phyloP scores from a whole-genome alignment of 495 filamentous ascomycete genomes.

The Hypoxylon perforatum region DNA sequence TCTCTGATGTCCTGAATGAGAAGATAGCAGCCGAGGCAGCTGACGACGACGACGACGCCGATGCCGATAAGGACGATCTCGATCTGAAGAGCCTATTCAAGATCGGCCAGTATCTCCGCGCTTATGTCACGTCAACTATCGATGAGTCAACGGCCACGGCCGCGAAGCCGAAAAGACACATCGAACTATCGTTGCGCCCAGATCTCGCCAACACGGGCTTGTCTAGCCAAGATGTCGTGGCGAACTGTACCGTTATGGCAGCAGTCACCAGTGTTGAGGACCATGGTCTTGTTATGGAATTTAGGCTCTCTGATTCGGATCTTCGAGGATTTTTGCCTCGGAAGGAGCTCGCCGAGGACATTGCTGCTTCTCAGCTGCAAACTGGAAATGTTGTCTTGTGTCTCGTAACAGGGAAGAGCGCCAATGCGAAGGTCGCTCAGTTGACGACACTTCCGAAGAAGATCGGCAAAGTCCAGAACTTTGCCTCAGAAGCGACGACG shows the following conservation, averaged over 20 bases:
- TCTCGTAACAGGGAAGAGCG: constrained; percentile 77
- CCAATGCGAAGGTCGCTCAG: constrained; percentile 85
- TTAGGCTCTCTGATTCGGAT: constrained; percentile 74
- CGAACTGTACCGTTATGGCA: constrained; percentile 82
- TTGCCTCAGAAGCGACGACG: constrained; percentile 79
- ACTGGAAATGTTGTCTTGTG: constrained; percentile 84
- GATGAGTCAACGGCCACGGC: constrained; percentile 59
- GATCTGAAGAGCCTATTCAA: constrained; percentile 78
- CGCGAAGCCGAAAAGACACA: constrained; percentile 78
- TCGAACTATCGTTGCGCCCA: constrained; percentile 86
- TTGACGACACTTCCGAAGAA: constrained; percentile 79
- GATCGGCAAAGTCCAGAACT: constrained; percentile 74
- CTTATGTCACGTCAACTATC: constrained; percentile 80
- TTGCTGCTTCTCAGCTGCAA: constrained; percentile 70
- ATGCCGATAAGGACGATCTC: constrained; percentile 65
- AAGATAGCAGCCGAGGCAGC: constrained; percentile 72
- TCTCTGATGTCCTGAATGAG: constrained; percentile 71
- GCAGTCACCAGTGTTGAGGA: constrained; percentile 92
- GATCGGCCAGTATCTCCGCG: constrained; percentile 89
- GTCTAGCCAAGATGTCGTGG: constrained; percentile 72
- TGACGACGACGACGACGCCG: constrained; percentile 62
- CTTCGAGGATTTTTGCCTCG: constrained; percentile 89
- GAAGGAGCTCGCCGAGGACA: constrained; percentile 77
- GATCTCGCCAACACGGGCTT: constrained; percentile 79
- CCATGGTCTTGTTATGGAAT: constrained; percentile 92